phyloP scores from a whole-genome alignment of 495 filamentous ascomycete species.

The Penicillium egyptiacum region DNA sequence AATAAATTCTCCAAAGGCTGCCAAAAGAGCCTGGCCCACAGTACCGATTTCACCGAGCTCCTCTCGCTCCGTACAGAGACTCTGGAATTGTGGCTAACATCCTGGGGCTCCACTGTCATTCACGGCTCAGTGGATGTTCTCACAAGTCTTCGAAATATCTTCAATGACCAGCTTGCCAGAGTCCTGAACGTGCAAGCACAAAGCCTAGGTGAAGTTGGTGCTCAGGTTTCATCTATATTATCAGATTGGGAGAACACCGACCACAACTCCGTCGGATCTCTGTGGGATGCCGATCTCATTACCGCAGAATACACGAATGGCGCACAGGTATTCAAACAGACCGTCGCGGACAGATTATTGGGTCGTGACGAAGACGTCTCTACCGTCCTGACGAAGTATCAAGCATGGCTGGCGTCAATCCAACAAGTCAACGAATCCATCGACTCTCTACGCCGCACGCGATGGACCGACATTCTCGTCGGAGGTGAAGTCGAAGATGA shows the following conservation, averaged over 20 bases:
- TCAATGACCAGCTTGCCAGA: slow-evolving; percentile 62
- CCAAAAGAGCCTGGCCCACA: slow-evolving; percentile 51
- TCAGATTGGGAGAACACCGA: slow-evolving; percentile 54
- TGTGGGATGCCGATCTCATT: slow-evolving; percentile 62
- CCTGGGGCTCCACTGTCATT: slow-evolving; percentile 41
- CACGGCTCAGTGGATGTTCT: slow-evolving; percentile 60
- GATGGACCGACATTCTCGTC: slow-evolving; percentile 77
- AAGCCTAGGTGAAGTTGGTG: slow-evolving; percentile 58
- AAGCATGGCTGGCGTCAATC: slow-evolving; percentile 66
- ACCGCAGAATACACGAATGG: slow-evolving; percentile 55
- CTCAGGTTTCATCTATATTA: slow-evolving; percentile 46
- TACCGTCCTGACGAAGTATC: slow-evolving; percentile 58
- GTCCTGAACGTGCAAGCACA: slow-evolving; percentile 60
- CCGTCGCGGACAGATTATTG: slow-evolving; percentile 52
- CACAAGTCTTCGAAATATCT: slow-evolving; percentile 62
- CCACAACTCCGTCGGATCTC: slow-evolving; percentile 45
- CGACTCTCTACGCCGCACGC: slow-evolving; percentile 61
- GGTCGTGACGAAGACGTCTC: slow-evolving; percentile 67
- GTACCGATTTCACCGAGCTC: slow-evolving; percentile 63
- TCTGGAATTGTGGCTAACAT: slow-evolving; percentile 70
- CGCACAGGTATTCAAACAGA: slow-evolving; percentile 53
- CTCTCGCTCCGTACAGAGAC: slow-evolving; percentile 67
- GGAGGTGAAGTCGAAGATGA: slow-evolving; percentile 72
- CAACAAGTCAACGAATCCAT: slow-evolving; percentile 60
- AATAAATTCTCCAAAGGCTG: slow-evolving; percentile 60